Percentiles rank a stretch among this genome's conserved stretches.
Evolutionary conservation across 1,284 basidiomycete genomes (phyloP).

Genomic region (Sporisorium reilianum): DNA sequence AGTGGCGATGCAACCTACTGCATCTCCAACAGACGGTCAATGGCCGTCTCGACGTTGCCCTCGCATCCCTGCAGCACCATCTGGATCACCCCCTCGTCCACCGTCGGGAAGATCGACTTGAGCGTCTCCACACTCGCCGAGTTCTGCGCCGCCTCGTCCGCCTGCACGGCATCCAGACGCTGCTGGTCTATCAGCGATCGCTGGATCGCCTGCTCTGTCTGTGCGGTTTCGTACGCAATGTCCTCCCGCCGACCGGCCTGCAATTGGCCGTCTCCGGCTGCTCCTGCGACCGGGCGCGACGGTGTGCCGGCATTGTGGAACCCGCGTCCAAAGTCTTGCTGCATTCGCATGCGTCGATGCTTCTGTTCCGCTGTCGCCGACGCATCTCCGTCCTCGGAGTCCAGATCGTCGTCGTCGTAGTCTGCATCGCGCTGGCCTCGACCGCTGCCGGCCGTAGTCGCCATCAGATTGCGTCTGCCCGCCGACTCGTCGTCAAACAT

Average conservation of each 20-base stretch:
- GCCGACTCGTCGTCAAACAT: constrained; percentile 49
- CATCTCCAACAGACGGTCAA: constrained; percentile 63
- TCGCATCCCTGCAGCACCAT: constrained; percentile 60
- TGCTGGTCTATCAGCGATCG: constrained; percentile 41
- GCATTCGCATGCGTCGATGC: constrained; percentile 42
- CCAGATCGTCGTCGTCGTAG: constrained; percentile 28
- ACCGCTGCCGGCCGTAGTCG: constrained; percentile 7
- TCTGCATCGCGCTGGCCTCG: constrained; percentile 22
- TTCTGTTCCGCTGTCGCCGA: constrained; percentile 26
- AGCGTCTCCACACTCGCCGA: constrained; percentile 56
- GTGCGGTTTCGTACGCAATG: constrained; percentile 28
- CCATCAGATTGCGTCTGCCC: constrained; percentile 44
- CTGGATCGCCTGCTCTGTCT: constrained; percentile 47
- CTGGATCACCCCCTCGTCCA: constrained; percentile 55
- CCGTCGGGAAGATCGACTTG: constrained; percentile 60
- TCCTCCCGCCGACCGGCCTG: constrained; percentile 26
- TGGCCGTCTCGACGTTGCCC: constrained; percentile 60
- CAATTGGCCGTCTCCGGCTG: not conserved
- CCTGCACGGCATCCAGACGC: constrained; percentile 19
- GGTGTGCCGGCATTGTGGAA: constrained; percentile 11
- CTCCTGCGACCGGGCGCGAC: constrained; percentile 14
- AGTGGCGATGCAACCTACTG: constrained; percentile 20
- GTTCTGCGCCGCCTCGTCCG: constrained; percentile 42
- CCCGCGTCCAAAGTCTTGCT: constrained; percentile 33
- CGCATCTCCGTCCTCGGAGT: not conserved